A percentile compares a stretch with the other conserved stretches of the same genome.
phyloP scores from a whole-genome alignment of 257 asterid species.

The Paulownia fortunei region DNA sequence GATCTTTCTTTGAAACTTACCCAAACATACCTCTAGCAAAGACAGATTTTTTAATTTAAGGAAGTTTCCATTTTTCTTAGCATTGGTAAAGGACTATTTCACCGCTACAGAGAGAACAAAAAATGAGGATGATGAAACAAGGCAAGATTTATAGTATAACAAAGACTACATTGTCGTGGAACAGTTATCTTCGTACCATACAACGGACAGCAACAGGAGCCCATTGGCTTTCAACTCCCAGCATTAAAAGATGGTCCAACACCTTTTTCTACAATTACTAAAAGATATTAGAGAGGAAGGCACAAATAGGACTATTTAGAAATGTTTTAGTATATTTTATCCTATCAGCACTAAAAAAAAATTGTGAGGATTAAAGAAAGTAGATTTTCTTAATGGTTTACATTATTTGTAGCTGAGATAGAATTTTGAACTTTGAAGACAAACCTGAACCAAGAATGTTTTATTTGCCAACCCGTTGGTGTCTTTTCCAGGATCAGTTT shows the following conservation, averaged over 20 bases:
- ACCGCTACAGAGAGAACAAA: constrained; percentile 1
- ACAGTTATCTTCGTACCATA: constrained; percentile 60
- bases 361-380: background rate
- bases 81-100: constrained; percentile 7
- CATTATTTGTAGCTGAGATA: constrained; percentile 27
- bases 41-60: background rate
- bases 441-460: constrained; percentile 91
- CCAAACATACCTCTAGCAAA: background rate
- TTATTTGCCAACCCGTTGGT: constrained; percentile 67
- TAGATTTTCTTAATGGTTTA: background rate
- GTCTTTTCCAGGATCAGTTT: constrained; percentile 73
- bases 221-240: constrained; percentile 99
- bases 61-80: background rate
- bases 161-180: constrained; percentile 18
- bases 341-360: background rate
- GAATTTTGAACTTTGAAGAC: constrained; percentile 25
- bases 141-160: background rate
- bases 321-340: constrained; percentile 2
- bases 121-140: background rate
- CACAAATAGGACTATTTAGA: background rate
- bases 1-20: background rate
- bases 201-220: constrained; percentile 94
- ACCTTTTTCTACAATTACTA: constrained; percentile 71
- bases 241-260: constrained; percentile 82
- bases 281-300: constrained; percentile 22